Evolutionary conservation across 352 stramenopile species (phyloP).

Genomic region (Halophytophthora polymorphica): DNA sequence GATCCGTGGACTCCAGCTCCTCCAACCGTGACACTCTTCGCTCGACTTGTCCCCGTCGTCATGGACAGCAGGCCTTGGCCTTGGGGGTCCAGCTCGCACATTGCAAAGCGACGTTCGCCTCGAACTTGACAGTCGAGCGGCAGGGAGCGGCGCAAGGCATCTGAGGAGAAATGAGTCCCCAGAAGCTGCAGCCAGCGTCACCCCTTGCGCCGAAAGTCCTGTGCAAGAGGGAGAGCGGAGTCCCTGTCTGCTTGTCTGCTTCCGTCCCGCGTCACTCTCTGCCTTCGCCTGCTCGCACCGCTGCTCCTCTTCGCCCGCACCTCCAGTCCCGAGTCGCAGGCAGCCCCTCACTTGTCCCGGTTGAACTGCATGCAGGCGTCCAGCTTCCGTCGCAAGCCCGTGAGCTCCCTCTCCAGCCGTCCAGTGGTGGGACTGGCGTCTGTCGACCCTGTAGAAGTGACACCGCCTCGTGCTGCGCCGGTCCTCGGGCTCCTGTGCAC

Average conservation of each 20-base stretch:
- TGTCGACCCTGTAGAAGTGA: not conserved
- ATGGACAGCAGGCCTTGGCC: no score
- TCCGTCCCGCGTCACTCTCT: no score
- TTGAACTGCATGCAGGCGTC: slow-evolving; percentile 47
- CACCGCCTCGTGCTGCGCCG: slow-evolving; percentile 1
- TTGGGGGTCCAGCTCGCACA: no score
- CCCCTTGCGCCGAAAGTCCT: not conserved
- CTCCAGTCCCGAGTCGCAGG: not conserved
- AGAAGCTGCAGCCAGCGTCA: not conserved
- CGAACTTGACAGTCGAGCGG: no score
- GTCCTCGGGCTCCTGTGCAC: slow-evolving; percentile 17
- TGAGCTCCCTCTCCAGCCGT: slow-evolving; percentile 56
- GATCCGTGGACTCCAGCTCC: not conserved
- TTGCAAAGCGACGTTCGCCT: no score
- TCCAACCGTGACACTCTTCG: not conserved
- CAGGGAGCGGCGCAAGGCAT: no score
- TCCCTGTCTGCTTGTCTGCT: no score
- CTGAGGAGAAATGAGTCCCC: slow-evolving; percentile 2
- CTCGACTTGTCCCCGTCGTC: not conserved
- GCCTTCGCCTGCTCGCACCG: no score
- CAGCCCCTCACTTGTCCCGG: slow-evolving; percentile 12
- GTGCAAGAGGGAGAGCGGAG: not conserved
- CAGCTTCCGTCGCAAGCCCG: slow-evolving; percentile 47
- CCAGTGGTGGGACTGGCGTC: slow-evolving; percentile 17
- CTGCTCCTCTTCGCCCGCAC: not conserved